Percentiles rank a stretch among this genome's conserved stretches.
phyloP scores from a whole-genome alignment of 805 yeast species.

The Pichia thaimueangensis region DNA sequence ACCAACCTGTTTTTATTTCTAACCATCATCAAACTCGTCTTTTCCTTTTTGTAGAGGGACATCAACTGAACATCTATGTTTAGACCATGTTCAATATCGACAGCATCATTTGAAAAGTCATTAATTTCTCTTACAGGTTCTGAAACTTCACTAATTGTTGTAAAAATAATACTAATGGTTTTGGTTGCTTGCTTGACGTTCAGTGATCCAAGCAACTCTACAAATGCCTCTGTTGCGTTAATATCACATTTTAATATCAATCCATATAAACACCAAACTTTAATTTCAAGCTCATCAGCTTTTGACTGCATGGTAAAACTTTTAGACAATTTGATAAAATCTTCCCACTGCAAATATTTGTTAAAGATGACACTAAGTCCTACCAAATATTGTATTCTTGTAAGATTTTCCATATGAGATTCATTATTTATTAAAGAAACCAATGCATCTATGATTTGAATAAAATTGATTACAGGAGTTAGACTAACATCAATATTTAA shows the following conservation, averaged over 20 bases:
- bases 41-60: constrained; percentile 6
- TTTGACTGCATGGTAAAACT: background rate
- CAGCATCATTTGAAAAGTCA: too few species aligned
- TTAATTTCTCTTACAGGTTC: background rate
- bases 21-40: constrained; percentile 2
- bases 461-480: background rate
- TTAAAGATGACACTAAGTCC: constrained; percentile 11
- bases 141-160: constrained; percentile 7
- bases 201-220: constrained; percentile 1
- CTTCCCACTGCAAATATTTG: constrained; percentile 10
- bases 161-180: constrained; percentile 11
- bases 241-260: constrained; percentile 13
- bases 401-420: background rate
- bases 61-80: background rate
- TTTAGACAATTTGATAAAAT: background rate
- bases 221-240: constrained; percentile 5
- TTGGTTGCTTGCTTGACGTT: constrained; percentile 1
- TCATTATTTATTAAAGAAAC: background rate
- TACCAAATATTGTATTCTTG: constrained; percentile 6
- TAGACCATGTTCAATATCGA: background rate
- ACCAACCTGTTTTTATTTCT: constrained; percentile 16
- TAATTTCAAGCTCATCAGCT: constrained; percentile 3
- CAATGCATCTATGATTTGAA: background rate
- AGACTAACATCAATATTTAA: constrained; percentile 3
- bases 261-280: constrained; percentile 14